Evolutionary conservation across 2,329 filamentous ascomycete species (phyloP), one percentile per base, ranked within the genome.

Genomic region (Verticillium albo-atrum): DNA sequence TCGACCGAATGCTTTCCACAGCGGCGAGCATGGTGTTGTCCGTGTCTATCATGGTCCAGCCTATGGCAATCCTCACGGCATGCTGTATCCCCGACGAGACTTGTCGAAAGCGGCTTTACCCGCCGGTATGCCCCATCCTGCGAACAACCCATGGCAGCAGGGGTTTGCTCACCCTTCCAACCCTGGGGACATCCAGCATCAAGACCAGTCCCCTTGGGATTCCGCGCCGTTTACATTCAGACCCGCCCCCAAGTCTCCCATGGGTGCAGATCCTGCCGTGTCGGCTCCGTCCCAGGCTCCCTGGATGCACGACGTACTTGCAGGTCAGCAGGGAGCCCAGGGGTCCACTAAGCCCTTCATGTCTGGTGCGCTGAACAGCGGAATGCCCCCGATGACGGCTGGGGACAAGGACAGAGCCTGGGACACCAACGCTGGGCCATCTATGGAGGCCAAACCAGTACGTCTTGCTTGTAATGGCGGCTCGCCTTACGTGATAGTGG

Each of bases 1-100:
- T 9, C 75, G 76, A 2, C 85, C 84, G 14, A 88, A 87, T 65
- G 82, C 84, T 50, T 87, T 83, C 66, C 82, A 80, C 65, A 83
- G 87, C 64, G 67, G 74, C n/a, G 73, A 76, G 53, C 75, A 78
- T 62, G 79, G 82, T 32, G 70, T 83, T 23, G 74, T 84, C 55
- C 80, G 83, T 15, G 78, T 86, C 27, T 87, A 87, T 62, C 80
- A 87, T 62, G 84, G 83, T 0, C 78, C 79, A 3, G 72, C 75
- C 1, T 87, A 84, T 65, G 82, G 83, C 4, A 82, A 82, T 62
- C 77, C 79, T 26, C 71, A 75, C 26, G 75, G 75, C 1, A 68
- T 71, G 2, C 66, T 83, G n/a, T 82, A 85, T 65, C 80, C 82
- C 2, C 70, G 67, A 6, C 72, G 71, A 6, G 65, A 72, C 26